Conservation (phyloP, 2,329 filamentous ascomycete species). For the Colletotrichum sp. region DNA sequence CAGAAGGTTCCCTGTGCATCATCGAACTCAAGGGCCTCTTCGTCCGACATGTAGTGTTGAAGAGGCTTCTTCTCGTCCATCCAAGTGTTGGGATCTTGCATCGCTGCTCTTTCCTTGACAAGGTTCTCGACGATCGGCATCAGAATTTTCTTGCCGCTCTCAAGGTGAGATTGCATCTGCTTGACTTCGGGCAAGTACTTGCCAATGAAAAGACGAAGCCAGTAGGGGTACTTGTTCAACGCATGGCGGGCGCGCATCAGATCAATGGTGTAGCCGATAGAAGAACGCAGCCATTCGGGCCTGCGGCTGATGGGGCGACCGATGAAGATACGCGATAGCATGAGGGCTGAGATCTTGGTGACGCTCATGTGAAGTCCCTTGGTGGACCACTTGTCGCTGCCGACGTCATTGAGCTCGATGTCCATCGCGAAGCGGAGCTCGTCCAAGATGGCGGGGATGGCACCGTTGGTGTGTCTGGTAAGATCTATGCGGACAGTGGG, state of each 20-base stretch:
- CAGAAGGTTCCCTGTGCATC: conserved; percentile 5
- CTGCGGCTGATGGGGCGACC: conserved; percentile 4
- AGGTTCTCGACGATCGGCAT: conserved; percentile 8
- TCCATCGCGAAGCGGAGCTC: conserved; percentile 10
- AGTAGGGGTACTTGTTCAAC: conserved; percentile 2
- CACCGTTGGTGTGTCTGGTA: neutral
- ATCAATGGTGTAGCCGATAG: conserved; percentile 4
- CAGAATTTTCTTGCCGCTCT: neutral
- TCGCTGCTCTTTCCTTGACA: neutral
- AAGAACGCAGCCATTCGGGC: neutral
- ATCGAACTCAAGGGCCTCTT: neutral
- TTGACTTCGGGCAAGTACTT: conserved; percentile 7
- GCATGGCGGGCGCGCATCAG: conserved; percentile 6
- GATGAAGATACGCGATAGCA: conserved; percentile 4
- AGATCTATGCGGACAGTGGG: conserved; percentile 4
- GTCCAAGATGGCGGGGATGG: conserved; percentile 1
- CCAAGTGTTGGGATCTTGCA: neutral
- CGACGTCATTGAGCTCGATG: conserved; percentile 5
- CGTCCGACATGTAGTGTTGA: conserved; percentile 2
- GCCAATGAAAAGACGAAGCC: conserved; percentile 1
- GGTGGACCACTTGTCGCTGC: neutral
- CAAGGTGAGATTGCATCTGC: conserved; percentile 4
- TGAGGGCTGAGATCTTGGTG: conserved; percentile 2
- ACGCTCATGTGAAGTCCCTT: conserved; percentile 11
- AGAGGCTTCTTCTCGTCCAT: neutral